phyloP scores from a whole-genome alignment of 495 filamentous ascomycete species.

The Rostrohypoxylon terebratum region DNA sequence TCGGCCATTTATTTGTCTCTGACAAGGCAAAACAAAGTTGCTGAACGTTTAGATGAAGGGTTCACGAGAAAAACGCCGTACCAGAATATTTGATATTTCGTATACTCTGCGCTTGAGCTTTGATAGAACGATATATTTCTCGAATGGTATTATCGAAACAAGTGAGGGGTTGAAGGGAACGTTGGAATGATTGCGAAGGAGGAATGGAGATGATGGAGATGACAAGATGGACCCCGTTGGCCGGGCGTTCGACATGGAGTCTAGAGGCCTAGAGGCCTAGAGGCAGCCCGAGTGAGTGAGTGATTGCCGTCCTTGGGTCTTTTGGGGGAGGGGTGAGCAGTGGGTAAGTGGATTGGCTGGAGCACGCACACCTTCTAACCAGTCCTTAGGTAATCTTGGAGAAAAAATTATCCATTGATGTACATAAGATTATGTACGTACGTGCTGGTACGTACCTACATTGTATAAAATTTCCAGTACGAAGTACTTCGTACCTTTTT shows the following conservation, averaged over 20 bases:
- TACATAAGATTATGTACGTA: not conserved
- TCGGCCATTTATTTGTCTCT: conserved; percentile 31
- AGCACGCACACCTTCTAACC: conserved; percentile 15
- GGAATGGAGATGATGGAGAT: conserved; percentile 1
- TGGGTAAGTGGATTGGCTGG: not conserved
- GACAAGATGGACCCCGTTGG: not conserved
- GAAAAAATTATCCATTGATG: not conserved
- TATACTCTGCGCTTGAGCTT: not conserved
- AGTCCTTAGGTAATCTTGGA: conserved; percentile 33
- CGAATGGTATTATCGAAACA: conserved; percentile 43
- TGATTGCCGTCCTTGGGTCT: conserved; percentile 16
- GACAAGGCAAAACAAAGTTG: conserved; percentile 28
- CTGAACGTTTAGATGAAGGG: conserved; percentile 36
- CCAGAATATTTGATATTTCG: conserved; percentile 7
- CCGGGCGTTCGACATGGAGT: not conserved
- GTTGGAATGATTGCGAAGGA: conserved; percentile 24
- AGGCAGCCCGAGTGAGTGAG: conserved; percentile 22
- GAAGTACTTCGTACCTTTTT: too few species aligned
- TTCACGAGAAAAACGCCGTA: conserved; percentile 9
- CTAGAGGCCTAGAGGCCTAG: too few species aligned
- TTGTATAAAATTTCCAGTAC: not conserved
- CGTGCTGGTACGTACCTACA: not conserved
- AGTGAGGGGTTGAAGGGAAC: conserved; percentile 35
- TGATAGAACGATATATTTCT: conserved; percentile 35
- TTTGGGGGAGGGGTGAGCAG: not conserved